Conservation (phyloP, 441 rosid genomes). For the Geranium incanum region DNA sequence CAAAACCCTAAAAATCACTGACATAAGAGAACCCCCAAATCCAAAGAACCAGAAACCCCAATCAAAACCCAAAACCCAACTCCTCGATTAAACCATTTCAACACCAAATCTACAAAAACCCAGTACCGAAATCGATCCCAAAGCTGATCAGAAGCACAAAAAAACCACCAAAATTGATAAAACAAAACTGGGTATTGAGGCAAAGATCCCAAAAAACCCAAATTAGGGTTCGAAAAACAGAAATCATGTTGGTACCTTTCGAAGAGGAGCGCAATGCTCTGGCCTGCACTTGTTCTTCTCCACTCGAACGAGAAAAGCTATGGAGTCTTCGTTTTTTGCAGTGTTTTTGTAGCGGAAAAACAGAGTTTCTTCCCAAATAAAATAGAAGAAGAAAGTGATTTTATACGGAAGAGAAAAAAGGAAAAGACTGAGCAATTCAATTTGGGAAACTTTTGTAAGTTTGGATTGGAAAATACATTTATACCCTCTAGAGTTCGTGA, state of each 20-base stretch:
- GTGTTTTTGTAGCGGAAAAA: too few relatives aligned
- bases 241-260: background rate
- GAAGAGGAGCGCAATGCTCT: background rate
- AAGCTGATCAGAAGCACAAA: background rate
- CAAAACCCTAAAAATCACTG: background rate
- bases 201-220: background rate
- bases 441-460: too few relatives aligned
- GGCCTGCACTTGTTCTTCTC: background rate
- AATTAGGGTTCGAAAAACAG: background rate
- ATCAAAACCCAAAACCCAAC: background rate
- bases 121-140: background rate
- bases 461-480: too few relatives aligned
- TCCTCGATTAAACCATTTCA: background rate
- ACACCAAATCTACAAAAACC: background rate
- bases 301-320: background rate
- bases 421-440: too few relatives aligned
- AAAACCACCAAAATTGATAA: background rate
- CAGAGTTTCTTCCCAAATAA: too few relatives aligned
- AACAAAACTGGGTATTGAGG: background rate
- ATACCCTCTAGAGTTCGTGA: too few relatives aligned
- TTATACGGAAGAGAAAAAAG: too few relatives aligned
- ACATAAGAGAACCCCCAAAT: background rate
- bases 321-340: too few relatives aligned
- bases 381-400: too few relatives aligned
- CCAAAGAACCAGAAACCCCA: background rate